These are phyloP conservation scores for Mytilinidion resinicola DNA, from an alignment of 495 filamentous ascomycete species.

Conservation along the genomic window DNA sequence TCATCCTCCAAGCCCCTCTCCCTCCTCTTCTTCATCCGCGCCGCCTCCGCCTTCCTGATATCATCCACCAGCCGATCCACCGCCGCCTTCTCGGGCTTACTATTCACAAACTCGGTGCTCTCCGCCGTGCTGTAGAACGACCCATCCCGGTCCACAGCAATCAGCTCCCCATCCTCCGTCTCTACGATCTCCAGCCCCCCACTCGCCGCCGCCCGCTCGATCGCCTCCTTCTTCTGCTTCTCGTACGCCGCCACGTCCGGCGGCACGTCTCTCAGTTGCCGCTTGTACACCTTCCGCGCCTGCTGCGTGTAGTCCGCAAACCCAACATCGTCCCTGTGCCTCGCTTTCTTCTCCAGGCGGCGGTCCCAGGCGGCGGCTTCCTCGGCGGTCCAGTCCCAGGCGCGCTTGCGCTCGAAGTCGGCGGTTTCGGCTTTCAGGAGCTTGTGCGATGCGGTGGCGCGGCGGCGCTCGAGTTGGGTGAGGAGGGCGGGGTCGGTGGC, in stretches of 20 bases:
- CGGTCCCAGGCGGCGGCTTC: slow-evolving; percentile 92
- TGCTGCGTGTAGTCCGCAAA: slow-evolving; percentile 88
- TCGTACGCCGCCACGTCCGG: slow-evolving; percentile 68
- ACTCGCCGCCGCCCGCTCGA: slow-evolving; percentile 71
- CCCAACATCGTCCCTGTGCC: slow-evolving; percentile 74
- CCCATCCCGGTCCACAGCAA: slow-evolving; percentile 85
- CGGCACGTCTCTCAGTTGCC: slow-evolving; percentile 63
- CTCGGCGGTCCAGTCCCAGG: slow-evolving; percentile 97
- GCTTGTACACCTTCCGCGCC: slow-evolving; percentile 86
- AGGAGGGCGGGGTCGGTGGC: slow-evolving; percentile 51
- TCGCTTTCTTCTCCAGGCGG: slow-evolving; percentile 76
- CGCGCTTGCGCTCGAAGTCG: slow-evolving; percentile 94
- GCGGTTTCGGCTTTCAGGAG: slow-evolving; percentile 87
- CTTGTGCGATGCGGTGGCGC: slow-evolving; percentile 83
- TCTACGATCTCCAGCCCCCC: slow-evolving; percentile 89
- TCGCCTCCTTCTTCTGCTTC: slow-evolving; percentile 71
- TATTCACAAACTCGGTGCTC: slow-evolving; percentile 70
- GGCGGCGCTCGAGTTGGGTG: slow-evolving; percentile 66
- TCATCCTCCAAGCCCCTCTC: slow-evolving; percentile 66
- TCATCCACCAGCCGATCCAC: slow-evolving; percentile 84
- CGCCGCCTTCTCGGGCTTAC: slow-evolving; percentile 83
- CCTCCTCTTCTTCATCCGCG: slow-evolving; percentile 72
- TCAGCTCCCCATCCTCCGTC: slow-evolving; percentile 86
- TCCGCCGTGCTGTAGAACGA: slow-evolving; percentile 85
- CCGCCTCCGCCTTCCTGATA: slow-evolving; percentile 81